phyloP scores from a whole-genome alignment of 805 yeast species.

The Candida parachauliodes region DNA sequence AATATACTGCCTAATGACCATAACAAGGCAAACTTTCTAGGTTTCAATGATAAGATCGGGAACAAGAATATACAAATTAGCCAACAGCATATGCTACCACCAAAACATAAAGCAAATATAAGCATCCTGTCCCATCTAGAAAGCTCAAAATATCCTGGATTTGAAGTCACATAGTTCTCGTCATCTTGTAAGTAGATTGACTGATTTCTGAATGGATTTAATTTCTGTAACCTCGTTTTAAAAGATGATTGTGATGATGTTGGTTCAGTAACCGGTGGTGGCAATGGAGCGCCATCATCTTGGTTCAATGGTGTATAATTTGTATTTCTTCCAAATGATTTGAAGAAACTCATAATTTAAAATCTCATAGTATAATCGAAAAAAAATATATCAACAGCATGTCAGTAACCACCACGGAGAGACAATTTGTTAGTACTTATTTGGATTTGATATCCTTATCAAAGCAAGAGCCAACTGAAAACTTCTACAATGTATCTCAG shows the following conservation, averaged over 20 bases:
- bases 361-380: not conserved
- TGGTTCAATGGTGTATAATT: conserved; percentile 30
- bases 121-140: conserved; percentile 47
- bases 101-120: conserved; percentile 42
- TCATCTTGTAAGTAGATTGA: conserved; percentile 41
- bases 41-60: conserved; percentile 41
- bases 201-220: conserved; percentile 37
- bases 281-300: conserved; percentile 26
- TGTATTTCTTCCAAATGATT: conserved; percentile 19
- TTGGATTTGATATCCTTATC: conserved; percentile 46
- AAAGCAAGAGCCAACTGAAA: conserved; percentile 28
- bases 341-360: conserved; percentile 35
- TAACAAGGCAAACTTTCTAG: conserved; percentile 43
- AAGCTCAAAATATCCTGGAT: conserved; percentile 42
- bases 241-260: conserved; percentile 15
- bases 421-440: conserved; percentile 47
- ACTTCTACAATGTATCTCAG: conserved; percentile 31
- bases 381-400: conserved; percentile 1
- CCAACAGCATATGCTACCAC: conserved; percentile 39
- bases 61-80: conserved; percentile 40
- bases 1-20: conserved; percentile 47
- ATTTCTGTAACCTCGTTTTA: conserved; percentile 26
- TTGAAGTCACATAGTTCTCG: conserved; percentile 39
- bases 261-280: conserved; percentile 27
- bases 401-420: conserved; percentile 21